These are phyloP conservation scores for Strobilomyces dryophilus DNA, from an alignment of 768 basidiomycete species.

Conservation along the genomic window DNA sequence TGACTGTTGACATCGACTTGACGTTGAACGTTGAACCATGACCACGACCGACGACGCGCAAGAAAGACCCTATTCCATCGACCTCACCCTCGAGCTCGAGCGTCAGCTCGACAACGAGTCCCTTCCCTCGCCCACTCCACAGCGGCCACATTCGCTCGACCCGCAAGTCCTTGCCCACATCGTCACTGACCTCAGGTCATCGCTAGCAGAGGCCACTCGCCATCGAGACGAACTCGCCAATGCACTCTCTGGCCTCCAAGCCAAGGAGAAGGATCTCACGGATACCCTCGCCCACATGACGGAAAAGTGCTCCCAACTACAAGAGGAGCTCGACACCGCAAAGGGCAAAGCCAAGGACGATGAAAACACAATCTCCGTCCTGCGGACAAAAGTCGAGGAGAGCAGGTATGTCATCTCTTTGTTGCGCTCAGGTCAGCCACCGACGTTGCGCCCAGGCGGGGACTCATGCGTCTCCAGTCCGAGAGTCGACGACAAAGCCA, in stretches of 20 bases:
- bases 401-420: constrained; percentile 53
- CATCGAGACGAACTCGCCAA: constrained; percentile 68
- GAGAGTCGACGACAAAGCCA: constrained; percentile 66
- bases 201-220: constrained; percentile 56
- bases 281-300: constrained; percentile 62
- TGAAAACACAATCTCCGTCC: constrained; percentile 69
- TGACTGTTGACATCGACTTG: neutral
- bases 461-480: constrained; percentile 81
- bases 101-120: constrained; percentile 67
- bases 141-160: constrained; percentile 56
- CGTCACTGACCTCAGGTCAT: constrained; percentile 66
- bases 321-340: constrained; percentile 52
- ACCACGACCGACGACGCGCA: constrained; percentile 24
- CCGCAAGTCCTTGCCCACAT: constrained; percentile 74
- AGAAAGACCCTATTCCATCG: constrained; percentile 53
- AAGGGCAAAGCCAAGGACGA: constrained; percentile 59
- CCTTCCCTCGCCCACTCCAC: constrained; percentile 45
- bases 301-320: constrained; percentile 57
- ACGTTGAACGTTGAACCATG: no score
- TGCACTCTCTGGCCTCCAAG: constrained; percentile 45
- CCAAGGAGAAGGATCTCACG: constrained; percentile 55
- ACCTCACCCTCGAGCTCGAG: constrained; percentile 77
- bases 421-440: neutral
- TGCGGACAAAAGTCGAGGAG: constrained; percentile 84
- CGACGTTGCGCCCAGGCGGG: constrained; percentile 48